Base-by-base conservation (phyloP, 495 filamentous ascomycete genomes). In the Thozetella sp. region DNA sequence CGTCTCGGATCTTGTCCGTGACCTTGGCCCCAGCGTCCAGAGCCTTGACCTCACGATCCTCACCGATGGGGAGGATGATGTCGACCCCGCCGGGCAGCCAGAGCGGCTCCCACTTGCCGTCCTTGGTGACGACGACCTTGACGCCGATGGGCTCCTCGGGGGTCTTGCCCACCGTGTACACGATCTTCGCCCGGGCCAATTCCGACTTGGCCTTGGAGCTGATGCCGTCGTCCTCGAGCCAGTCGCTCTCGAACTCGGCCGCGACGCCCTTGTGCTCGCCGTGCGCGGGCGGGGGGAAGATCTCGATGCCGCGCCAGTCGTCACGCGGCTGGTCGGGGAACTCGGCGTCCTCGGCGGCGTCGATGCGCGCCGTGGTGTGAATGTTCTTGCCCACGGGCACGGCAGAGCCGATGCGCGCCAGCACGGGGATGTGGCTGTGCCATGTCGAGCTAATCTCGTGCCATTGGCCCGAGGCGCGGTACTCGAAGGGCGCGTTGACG, bases 211-310 rank as follows among this genome's bases (percentile, higher is more conserved):
- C 72, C 13, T 72, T 54, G 30, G 74, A 62, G 17, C 84, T 83
- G 46, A 85, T 77, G 3, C 87, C 87, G 68, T 90, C 85, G 62
- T 90, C 87, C 66, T 90, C 87, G 34, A 78, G 78, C 87, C 87
- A 90, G 3, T 77, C 79, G 37, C 63, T 78, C 20, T 54, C 57
- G 65, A 81, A 84, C 58, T 20, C 1, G 12, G 30, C 17, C 30
- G 15, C 25, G n/a, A 17, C 53, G 25, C 54, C 26, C 0, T 22
- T 34, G 15, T 30, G 22, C 9, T 23, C 11, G 1, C 10, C 43
- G 23, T 45, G 19, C 43, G 72, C 67, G 55, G 68, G 62, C 0
- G 83, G 82, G 2, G 87, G 87, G 67, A 88, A 89, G 46, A 90
- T 83, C 71, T 89, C 86, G 1, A 89, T 79, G 12, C 73, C 85